phyloP scores from a whole-genome alignment of 192 early-diverging fungal genomes.

The Thoreauomyces humboldtii region DNA sequence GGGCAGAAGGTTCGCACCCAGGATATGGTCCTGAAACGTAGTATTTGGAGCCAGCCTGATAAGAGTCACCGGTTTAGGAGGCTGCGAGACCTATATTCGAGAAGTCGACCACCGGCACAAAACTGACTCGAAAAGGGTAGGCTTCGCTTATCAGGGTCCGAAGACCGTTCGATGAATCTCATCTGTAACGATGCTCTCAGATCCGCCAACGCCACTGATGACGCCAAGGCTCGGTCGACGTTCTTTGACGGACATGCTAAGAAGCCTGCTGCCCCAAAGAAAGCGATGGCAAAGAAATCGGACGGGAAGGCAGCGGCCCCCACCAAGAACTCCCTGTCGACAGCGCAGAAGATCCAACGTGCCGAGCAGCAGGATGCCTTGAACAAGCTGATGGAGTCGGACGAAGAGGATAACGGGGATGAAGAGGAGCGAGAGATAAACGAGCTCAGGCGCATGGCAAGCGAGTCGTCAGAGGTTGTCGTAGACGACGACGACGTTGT shows the following conservation, averaged over 20 bases:
- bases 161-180: neutral
- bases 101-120: neutral
- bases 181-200: neutral
- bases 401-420: slow-evolving; percentile 16
- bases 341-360: neutral
- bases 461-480: neutral
- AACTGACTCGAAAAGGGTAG: slow-evolving; percentile 2
- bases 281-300: neutral
- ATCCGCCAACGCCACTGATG: neutral
- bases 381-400: slow-evolving; percentile 15
- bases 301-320: neutral
- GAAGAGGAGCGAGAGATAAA: neutral
- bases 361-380: slow-evolving; percentile 18
- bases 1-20: neutral
- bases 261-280: neutral
- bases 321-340: neutral
- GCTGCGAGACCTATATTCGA: neutral
- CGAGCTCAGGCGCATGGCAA: neutral
- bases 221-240: slow-evolving; percentile 7
- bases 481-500: neutral
- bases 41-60: neutral
- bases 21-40: neutral
- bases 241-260: slow-evolving; percentile 24
- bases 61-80: neutral
- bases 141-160: neutral